phyloP scores from a whole-genome alignment of 179 eudicot genomes.

The Vitellaria paradoxa region DNA sequence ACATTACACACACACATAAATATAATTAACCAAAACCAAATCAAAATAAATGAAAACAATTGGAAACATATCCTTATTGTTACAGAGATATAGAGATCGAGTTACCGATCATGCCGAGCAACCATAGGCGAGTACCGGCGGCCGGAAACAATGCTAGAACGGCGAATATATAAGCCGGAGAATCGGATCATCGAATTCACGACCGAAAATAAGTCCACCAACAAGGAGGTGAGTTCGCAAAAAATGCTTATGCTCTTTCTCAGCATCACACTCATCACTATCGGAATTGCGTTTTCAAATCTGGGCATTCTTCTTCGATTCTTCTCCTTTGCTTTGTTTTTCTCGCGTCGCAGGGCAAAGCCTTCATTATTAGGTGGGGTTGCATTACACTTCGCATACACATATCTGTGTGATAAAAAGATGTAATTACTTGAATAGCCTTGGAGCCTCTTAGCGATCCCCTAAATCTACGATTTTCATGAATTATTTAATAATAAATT shows the following conservation, averaged over 20 bases:
- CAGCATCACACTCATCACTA: slow-evolving; percentile 11
- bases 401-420: not conserved
- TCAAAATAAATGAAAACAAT: not conserved
- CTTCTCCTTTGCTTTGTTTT: not conserved
- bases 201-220: slow-evolving; percentile 16
- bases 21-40: not conserved
- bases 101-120: slow-evolving; percentile 17
- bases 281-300: slow-evolving; percentile 4
- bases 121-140: slow-evolving; percentile 19
- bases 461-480: too few relatives aligned
- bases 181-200: slow-evolving; percentile 16
- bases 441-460: not conserved
- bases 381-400: not conserved
- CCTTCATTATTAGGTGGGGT: not conserved
- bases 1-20: too few relatives aligned
- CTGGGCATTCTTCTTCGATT: slow-evolving; percentile 7
- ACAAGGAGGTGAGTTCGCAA: slow-evolving; percentile 15
- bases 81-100: not conserved
- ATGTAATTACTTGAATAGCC: slow-evolving; percentile 3
- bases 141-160: slow-evolving; percentile 10
- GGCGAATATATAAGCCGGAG: slow-evolving; percentile 9
- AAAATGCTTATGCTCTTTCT: slow-evolving; percentile 20
- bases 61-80: not conserved
- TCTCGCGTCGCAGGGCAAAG: not conserved
- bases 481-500: too few relatives aligned